Evolutionary conservation across 2,329 filamentous ascomycete genomes (phyloP).

Genomic region (Colletotrichum chlorophyti): DNA sequence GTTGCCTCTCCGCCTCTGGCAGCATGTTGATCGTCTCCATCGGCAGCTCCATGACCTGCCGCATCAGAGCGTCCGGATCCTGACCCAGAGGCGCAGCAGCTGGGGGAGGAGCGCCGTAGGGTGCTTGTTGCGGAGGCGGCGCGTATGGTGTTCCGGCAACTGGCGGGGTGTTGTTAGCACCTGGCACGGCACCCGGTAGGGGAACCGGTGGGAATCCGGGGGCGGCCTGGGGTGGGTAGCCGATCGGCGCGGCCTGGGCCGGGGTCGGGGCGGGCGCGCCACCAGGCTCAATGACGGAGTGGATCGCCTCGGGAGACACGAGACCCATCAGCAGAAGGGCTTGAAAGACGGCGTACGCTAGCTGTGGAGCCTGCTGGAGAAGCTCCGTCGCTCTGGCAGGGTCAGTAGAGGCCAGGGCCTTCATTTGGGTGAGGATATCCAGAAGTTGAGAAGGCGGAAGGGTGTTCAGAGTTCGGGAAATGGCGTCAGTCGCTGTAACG

Average conservation of each 20-base stretch:
- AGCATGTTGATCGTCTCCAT: conserved; percentile 82
- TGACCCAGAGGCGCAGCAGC: conserved; percentile 47
- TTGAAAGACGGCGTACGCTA: conserved; percentile 95
- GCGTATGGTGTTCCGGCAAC: conserved; percentile 53
- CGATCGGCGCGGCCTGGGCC: conserved; percentile 18
- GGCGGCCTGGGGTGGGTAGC: conserved; percentile 33
- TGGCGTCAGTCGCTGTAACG: conserved; percentile 85
- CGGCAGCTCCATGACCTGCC: conserved; percentile 81
- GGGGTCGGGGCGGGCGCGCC: conserved; percentile 45
- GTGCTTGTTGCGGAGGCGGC: conserved; percentile 46
- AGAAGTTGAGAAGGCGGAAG: conserved; percentile 88
- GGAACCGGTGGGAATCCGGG: conserved; percentile 43
- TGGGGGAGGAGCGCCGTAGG: conserved; percentile 41
- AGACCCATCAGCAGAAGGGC: conserved; percentile 91
- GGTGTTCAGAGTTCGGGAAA: conserved; percentile 87
- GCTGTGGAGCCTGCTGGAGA: conserved; percentile 86
- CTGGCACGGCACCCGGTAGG: conserved; percentile 35
- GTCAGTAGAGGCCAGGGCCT: conserved; percentile 82
- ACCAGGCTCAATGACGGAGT: conserved; percentile 75
- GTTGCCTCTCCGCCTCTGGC: conserved; percentile 75
- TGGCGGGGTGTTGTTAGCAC: conserved; percentile 55
- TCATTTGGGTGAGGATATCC: conserved; percentile 94
- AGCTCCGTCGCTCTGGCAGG: conserved; percentile 86
- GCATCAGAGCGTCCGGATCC: conserved; percentile 76
- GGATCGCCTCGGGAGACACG: conserved; percentile 83